A percentile compares a stretch with the other conserved stretches of the same genome.
Evolutionary conservation across 1,139 yeast genomes (phyloP).

Genomic region (Yamadazyma dushanensis): DNA sequence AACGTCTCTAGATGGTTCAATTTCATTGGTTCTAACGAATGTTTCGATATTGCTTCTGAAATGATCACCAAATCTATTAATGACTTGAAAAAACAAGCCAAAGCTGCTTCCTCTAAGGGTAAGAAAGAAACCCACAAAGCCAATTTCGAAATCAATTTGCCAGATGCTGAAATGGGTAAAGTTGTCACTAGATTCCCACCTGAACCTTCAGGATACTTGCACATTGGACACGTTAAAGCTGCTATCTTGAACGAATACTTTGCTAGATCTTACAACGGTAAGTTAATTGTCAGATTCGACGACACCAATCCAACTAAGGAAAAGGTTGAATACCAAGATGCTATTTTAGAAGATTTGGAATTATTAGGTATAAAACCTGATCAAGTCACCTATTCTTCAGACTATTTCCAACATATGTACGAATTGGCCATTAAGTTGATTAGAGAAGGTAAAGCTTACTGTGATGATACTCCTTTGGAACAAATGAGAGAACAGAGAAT

Average conservation of each 20-base stretch:
- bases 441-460: slow-evolving; percentile 93
- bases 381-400: slow-evolving; percentile 81
- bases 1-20: slow-evolving; percentile 94
- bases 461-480: slow-evolving; percentile 93
- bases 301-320: slow-evolving; percentile 97
- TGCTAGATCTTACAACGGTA: slow-evolving; percentile 92
- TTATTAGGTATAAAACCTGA: slow-evolving; percentile 92
- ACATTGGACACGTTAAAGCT: slow-evolving; percentile 96
- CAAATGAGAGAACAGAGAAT: slow-evolving; percentile 97
- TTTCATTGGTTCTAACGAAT: slow-evolving; percentile 60
- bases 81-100: slow-evolving; percentile 72
- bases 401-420: slow-evolving; percentile 88
- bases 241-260: slow-evolving; percentile 93
- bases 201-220: slow-evolving; percentile 85
- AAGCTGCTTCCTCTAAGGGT: slow-evolving; percentile 41
- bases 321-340: slow-evolving; percentile 87
- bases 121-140: slow-evolving; percentile 85
- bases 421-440: slow-evolving; percentile 80
- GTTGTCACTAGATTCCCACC: slow-evolving; percentile 99
- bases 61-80: slow-evolving; percentile 63
- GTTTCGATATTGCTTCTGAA: slow-evolving; percentile 72
- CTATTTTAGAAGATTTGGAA: slow-evolving; percentile 86
- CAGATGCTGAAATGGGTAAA: slow-evolving; percentile 86
- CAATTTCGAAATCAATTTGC: slow-evolving; percentile 87
- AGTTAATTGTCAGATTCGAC: slow-evolving; percentile 90